phyloP scores from a whole-genome alignment of 2,329 filamentous ascomycete species.

The Keithomyces neogunnii region DNA sequence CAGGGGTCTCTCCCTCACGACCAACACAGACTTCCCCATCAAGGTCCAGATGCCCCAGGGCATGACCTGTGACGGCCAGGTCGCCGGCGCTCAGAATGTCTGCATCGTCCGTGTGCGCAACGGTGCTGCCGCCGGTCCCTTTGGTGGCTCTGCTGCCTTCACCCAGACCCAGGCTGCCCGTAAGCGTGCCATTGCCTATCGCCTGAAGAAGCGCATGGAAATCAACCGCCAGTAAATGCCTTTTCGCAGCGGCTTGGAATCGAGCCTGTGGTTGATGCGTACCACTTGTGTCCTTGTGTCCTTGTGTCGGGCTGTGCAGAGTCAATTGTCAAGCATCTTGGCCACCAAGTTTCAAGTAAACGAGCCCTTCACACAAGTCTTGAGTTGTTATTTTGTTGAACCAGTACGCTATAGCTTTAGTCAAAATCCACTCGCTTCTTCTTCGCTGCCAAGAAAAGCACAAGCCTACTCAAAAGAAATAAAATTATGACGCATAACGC shows the following conservation, averaged over 20 bases:
- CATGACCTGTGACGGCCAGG: constrained; percentile 55
- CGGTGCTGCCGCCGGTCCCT: constrained; percentile 52
- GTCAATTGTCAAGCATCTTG: too few relatives aligned
- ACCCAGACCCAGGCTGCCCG: constrained; percentile 48
- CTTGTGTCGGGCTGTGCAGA: too few relatives aligned
- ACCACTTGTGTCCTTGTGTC: too few relatives aligned
- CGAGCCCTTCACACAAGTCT: too few relatives aligned
- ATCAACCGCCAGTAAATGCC: constrained; percentile 14
- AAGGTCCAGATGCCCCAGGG: constrained; percentile 57
- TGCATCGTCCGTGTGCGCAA: constrained; percentile 60
- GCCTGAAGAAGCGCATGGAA: constrained; percentile 29
- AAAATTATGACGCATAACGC: not conserved
- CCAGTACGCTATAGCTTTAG: too few relatives aligned
- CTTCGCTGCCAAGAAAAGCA: not conserved
- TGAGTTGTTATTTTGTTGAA: too few relatives aligned
- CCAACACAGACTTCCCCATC: constrained; percentile 56
- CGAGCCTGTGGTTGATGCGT: not conserved
- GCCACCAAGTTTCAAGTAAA: too few relatives aligned
- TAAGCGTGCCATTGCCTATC: constrained; percentile 54
- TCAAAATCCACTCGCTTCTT: not conserved
- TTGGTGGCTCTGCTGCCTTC: constrained; percentile 59
- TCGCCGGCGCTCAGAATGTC: constrained; percentile 52
- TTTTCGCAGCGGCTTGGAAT: not conserved
- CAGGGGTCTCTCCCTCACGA: constrained; percentile 48
- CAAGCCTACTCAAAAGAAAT: not conserved